Percentiles rank a stretch among this genome's conserved stretches.
Evolutionary conservation across 192 early-diverging fungal species (phyloP).

Genomic region (Gonapodya prolifera): DNA sequence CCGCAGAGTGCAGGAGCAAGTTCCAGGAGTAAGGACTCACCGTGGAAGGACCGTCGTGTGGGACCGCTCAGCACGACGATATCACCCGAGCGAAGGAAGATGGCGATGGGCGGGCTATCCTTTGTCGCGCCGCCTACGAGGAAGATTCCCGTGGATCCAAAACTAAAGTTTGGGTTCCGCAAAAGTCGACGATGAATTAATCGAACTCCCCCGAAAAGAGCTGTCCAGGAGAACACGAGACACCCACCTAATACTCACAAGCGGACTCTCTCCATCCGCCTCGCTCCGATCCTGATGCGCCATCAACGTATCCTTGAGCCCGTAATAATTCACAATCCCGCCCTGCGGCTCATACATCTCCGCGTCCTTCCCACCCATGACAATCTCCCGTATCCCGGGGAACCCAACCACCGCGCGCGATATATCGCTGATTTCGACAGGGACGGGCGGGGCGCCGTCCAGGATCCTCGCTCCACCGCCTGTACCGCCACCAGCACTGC

Average conservation of each 20-base stretch:
- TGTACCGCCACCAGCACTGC: neutral
- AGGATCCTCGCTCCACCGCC: slow-evolving; percentile 26
- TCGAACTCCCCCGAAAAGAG: slow-evolving; percentile 11
- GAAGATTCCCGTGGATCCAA: slow-evolving; percentile 66
- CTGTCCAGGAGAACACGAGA: slow-evolving; percentile 6
- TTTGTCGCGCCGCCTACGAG: slow-evolving; percentile 63
- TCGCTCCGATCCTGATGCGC: slow-evolving; percentile 91
- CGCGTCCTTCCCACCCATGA: slow-evolving; percentile 22
- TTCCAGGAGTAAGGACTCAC: too few species aligned
- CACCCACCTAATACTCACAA: slow-evolving; percentile 62
- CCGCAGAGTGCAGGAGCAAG: too few species aligned
- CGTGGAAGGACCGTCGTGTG: slow-evolving; percentile 66
- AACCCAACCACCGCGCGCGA: slow-evolving; percentile 45
- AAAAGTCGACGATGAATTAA: slow-evolving; percentile 3
- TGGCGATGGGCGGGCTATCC: slow-evolving; percentile 52
- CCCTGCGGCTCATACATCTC: slow-evolving; percentile 61
- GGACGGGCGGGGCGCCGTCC: slow-evolving; percentile 63
- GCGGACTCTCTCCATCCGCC: slow-evolving; percentile 64
- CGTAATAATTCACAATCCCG: slow-evolving; percentile 91
- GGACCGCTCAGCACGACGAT: slow-evolving; percentile 75
- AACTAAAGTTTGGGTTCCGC: slow-evolving; percentile 17
- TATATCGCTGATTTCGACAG: slow-evolving; percentile 44
- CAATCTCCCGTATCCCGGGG: neutral
- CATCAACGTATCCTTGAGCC: slow-evolving; percentile 65
- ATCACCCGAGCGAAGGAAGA: slow-evolving; percentile 77